These are phyloP conservation scores for Centrapalus pauciflorus DNA, from an alignment of 129 eudicot genomes.

Conservation along the genomic window DNA sequence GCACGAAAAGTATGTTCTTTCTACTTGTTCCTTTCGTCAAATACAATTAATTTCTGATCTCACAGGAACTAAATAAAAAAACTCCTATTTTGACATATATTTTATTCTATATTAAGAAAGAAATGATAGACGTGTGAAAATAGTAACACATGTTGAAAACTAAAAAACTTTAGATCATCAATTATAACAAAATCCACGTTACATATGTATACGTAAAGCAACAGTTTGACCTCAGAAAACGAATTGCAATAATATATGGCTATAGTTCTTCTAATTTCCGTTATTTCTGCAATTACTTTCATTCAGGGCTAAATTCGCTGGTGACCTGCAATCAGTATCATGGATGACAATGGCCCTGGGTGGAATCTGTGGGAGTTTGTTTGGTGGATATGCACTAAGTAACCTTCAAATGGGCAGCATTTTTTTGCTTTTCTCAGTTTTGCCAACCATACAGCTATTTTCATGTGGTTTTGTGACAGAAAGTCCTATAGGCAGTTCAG, in stretches of 20 bases:
- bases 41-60: neutral
- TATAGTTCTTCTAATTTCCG: neutral
- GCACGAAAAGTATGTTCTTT: slow-evolving; percentile 51
- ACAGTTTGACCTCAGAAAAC: neutral
- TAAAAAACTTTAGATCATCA: neutral
- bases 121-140: neutral
- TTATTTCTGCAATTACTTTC: neutral
- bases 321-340: slow-evolving; percentile 96
- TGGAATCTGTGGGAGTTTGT: slow-evolving; percentile 83
- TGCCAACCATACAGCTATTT: slow-evolving; percentile 70
- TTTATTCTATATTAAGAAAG: neutral
- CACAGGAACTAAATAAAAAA: neutral
- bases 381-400: slow-evolving; percentile 78
- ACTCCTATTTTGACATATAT: neutral
- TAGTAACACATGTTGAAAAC: neutral
- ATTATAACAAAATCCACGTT: neutral
- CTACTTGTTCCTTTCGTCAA: neutral
- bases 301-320: slow-evolving; percentile 85
- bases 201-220: neutral
- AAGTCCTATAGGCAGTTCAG: slow-evolving; percentile 31
- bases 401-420: slow-evolving; percentile 52
- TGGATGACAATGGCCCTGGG: slow-evolving; percentile 98
- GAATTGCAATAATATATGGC: neutral
- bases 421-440: slow-evolving; percentile 62
- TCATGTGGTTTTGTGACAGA: slow-evolving; percentile 80